Percentiles rank a stretch among this genome's conserved stretches.
Evolutionary conservation across 306 rosid species (phyloP).

Genomic region (Dalbergia oliveri): DNA sequence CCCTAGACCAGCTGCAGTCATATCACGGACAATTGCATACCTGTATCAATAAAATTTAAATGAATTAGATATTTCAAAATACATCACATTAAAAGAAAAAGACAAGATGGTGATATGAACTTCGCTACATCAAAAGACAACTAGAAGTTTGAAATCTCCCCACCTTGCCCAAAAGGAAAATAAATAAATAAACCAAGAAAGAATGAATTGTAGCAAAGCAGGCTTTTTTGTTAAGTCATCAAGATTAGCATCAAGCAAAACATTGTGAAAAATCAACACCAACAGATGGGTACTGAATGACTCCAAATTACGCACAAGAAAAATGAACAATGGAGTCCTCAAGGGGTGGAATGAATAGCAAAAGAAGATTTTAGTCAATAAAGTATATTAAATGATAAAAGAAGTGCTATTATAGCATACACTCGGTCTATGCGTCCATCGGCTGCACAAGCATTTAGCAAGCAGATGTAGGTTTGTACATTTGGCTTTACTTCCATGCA

Average conservation of each 20-base stretch:
- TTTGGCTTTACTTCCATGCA: slow-evolving; percentile 77
- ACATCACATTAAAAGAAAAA: neutral
- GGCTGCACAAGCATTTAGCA: slow-evolving; percentile 91
- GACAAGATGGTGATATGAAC: slow-evolving; percentile 39
- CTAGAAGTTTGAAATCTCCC: slow-evolving; percentile 6
- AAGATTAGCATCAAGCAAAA: slow-evolving; percentile 19
- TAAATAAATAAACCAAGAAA: neutral
- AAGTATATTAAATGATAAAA: slow-evolving; percentile 19
- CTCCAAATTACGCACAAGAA: slow-evolving; percentile 5
- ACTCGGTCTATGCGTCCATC: slow-evolving; percentile 83
- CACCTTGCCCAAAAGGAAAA: neutral
- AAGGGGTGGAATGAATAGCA: neutral
- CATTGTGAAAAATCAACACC: slow-evolving; percentile 6
- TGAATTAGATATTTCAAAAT: slow-evolving; percentile 5
- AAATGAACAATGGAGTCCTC: neutral
- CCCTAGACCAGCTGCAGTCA: slow-evolving; percentile 98
- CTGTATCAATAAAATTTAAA: slow-evolving; percentile 58
- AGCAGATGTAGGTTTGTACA: slow-evolving; percentile 82
- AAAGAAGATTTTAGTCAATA: neutral
- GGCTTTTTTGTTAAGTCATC: slow-evolving; percentile 4
- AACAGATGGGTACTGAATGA: neutral
- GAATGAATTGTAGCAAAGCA: neutral
- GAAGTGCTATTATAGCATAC: slow-evolving; percentile 58
- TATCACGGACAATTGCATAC: slow-evolving; percentile 91
- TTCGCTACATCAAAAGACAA: slow-evolving; percentile 1